Evolutionary conservation across 2,329 filamentous ascomycete genomes (phyloP), one percentile per base, ranked within the genome.

Genomic region (Gliomastix tumulicola): DNA sequence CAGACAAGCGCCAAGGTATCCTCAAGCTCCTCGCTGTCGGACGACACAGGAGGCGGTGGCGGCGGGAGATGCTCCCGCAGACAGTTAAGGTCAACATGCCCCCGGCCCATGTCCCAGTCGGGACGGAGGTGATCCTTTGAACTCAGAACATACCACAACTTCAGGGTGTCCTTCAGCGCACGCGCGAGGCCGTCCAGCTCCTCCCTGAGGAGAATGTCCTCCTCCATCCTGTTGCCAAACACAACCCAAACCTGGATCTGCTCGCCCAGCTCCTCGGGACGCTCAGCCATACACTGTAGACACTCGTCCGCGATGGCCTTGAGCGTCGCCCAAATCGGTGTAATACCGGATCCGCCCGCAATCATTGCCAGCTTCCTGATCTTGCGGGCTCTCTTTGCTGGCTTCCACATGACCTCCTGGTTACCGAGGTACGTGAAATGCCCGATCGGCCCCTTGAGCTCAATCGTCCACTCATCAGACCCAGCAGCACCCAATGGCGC

Each of bases 1-100:
- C 33, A 35, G 16, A 35, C 33, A 22, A 35, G 23, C 12, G 33
- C 33, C 10, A 23, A 16, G 12, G 33, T 35, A 25, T 35, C 33
- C 13, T 28, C 25, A 13, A 28, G 25, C 25, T 28, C 25, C n/a
- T 28, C 25, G 7, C 25, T 16, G 13, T 13, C 17, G n/a, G 25
- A 16, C 17, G 25, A n/a, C 7, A 16, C 13, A 7, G 20, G 20
- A 5, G 33, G 33, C 11, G 33, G 33, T n/a, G n/a, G n/a, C n/a
- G n/a, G n/a, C 5, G 16, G 23, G 8, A 35, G 33, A 18, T 11
- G 13, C 11, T 27, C 7, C 17, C 33, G n/a, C 20, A 35, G 23
- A 15, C 21, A 15, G 7, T 35, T 16, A 13, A 15, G 20, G 12
- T 35, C 23, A 10, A 35, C 33, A 35, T 35, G 17, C n/a, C 33